These are phyloP conservation scores for Aureococcus anophagefferens DNA, from an alignment of 108 stramenopile species.

Conservation along the genomic window DNA sequence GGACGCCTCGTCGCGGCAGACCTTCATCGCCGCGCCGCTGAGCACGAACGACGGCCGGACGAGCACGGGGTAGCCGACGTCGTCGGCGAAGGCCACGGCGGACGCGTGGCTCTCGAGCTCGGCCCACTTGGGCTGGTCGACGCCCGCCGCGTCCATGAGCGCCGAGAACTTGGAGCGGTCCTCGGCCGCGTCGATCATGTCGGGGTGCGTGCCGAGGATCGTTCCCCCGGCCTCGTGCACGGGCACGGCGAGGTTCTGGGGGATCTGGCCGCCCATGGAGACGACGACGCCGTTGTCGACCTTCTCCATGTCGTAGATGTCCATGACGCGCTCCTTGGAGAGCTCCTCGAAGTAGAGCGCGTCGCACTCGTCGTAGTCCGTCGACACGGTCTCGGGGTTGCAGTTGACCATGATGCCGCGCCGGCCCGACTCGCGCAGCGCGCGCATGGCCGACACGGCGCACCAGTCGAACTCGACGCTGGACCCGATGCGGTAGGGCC, in stretches of 20 bases:
- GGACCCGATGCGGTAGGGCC: constrained; percentile 93
- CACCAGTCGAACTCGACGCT: constrained; percentile 99
- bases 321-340: constrained; percentile 79
- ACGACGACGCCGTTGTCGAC: constrained; percentile 70
- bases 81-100: constrained; percentile 76
- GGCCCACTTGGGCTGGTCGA: constrained; percentile 89
- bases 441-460: constrained; percentile 85
- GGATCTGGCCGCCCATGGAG: constrained; percentile 89
- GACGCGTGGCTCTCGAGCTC: constrained; percentile 72
- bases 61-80: constrained; percentile 85
- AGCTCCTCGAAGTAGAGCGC: constrained; percentile 97
- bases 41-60: constrained; percentile 94
- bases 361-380: constrained; percentile 98
- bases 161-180: constrained; percentile 91
- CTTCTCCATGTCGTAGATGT: constrained; percentile 83
- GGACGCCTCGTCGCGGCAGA: constrained; percentile 81
- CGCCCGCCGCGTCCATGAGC: constrained; percentile 90
- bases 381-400: constrained; percentile 99
- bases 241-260: constrained; percentile 88
- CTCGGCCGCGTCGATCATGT: constrained; percentile 93
- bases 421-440: constrained; percentile 75
- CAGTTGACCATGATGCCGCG: constrained; percentile 90
- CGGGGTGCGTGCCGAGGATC: constrained; percentile 82
- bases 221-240: constrained; percentile 78
- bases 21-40: constrained; percentile 96